Conservation (phyloP, 495 filamentous ascomycete species). For the Lasiosphaeria miniovina region DNA sequence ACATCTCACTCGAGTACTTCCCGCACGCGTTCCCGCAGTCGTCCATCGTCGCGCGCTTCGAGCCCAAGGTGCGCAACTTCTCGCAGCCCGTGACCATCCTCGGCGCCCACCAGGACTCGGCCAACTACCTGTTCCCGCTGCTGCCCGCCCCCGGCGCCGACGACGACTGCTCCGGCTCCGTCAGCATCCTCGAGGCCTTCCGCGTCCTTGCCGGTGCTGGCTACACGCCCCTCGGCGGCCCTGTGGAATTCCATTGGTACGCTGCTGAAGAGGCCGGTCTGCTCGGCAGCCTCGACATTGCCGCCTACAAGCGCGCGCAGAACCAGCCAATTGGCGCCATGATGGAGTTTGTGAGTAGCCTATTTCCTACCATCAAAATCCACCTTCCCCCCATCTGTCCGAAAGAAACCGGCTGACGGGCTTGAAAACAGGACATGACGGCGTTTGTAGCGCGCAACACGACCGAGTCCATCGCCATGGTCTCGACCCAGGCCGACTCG, state of each 20-base stretch:
- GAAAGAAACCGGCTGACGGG: slow-evolving; percentile 25
- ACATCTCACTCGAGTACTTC: slow-evolving; percentile 36
- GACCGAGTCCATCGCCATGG: slow-evolving; percentile 30
- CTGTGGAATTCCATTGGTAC: slow-evolving; percentile 91
- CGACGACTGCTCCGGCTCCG: slow-evolving; percentile 47
- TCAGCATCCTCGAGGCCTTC: slow-evolving; percentile 48
- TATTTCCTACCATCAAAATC: slow-evolving; percentile 27
- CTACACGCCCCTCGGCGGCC: slow-evolving; percentile 28
- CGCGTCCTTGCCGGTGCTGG: slow-evolving; percentile 54
- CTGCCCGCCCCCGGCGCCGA: slow-evolving; percentile 47
- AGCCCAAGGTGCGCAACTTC: slow-evolving; percentile 38
- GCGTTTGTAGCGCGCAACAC: slow-evolving; percentile 31
- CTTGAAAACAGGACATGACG: slow-evolving; percentile 48
- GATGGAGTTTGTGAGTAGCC: slow-evolving; percentile 23
- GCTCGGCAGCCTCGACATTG: slow-evolving; percentile 49
- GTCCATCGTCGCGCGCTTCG: slow-evolving; percentile 43
- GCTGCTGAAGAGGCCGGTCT: slow-evolving; percentile 83
- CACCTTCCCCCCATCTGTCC: background rate
- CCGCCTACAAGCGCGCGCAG: slow-evolving; percentile 28
- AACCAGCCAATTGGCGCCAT: slow-evolving; percentile 36
- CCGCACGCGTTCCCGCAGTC: slow-evolving; percentile 40
- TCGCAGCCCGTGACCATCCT: slow-evolving; percentile 36
- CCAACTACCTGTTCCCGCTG: slow-evolving; percentile 23
- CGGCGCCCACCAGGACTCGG: slow-evolving; percentile 48
- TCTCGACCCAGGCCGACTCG: slow-evolving; percentile 29